Conservation (phyloP, 768 basidiomycete species). For the Mycena indigotica region DNA sequence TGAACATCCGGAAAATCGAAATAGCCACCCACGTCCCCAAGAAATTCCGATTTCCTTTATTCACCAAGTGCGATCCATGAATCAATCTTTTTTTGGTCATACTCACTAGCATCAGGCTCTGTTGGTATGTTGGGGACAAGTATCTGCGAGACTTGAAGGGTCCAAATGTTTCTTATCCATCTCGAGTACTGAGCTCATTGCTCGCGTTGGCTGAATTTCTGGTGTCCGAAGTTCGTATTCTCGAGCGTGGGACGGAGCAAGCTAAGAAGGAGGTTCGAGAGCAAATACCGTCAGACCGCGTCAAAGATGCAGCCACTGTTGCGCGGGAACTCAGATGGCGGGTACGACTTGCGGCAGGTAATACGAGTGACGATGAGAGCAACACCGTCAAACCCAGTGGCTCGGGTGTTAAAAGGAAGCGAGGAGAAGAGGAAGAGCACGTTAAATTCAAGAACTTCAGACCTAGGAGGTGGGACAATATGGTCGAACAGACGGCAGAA, state of each 20-base stretch:
- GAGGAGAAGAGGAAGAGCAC: slow-evolving; percentile 33
- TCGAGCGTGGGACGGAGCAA: slow-evolving; percentile 72
- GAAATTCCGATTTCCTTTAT: slow-evolving; percentile 86
- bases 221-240: slow-evolving; percentile 68
- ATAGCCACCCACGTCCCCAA: slow-evolving; percentile 90
- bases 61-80: slow-evolving; percentile 59
- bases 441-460: slow-evolving; percentile 64
- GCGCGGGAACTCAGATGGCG: slow-evolving; percentile 90
- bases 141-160: slow-evolving; percentile 72
- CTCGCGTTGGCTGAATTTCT: slow-evolving; percentile 75
- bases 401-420: slow-evolving; percentile 46
- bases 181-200: slow-evolving; percentile 72
- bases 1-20: slow-evolving; percentile 89
- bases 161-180: slow-evolving; percentile 35
- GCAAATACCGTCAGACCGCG: slow-evolving; percentile 75
- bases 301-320: slow-evolving; percentile 79
- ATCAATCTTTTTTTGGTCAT: slow-evolving; percentile 12
- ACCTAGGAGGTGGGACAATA: slow-evolving; percentile 66
- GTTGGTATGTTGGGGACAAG: slow-evolving; percentile 89
- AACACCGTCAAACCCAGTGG: slow-evolving; percentile 29
- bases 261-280: slow-evolving; percentile 80
- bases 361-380: slow-evolving; percentile 71
- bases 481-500: slow-evolving; percentile 45
- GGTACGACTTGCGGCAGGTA: slow-evolving; percentile 59
- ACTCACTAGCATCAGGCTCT: slow-evolving; percentile 54